These are phyloP conservation scores for Corchorus olitorius DNA, from an alignment of 345 rosid species.

Conservation along the genomic window DNA sequence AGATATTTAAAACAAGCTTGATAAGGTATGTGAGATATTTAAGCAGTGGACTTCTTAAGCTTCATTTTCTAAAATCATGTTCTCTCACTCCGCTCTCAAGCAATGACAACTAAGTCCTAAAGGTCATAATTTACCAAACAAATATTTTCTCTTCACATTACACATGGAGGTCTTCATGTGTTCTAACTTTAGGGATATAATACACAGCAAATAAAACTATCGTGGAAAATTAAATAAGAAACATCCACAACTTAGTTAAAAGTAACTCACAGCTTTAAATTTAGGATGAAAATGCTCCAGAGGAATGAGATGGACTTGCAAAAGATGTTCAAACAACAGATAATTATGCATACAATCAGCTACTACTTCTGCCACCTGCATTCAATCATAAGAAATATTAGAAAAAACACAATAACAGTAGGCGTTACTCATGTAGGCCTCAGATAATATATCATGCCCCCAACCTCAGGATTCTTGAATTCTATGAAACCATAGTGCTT, in stretches of 20 bases:
- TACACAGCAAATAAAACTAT: not conserved
- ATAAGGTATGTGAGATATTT: not conserved
- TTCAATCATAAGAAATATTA: constrained; percentile 20
- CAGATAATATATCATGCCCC: not conserved
- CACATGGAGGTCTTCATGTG: not conserved
- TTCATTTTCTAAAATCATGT: not conserved
- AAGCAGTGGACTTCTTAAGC: not conserved
- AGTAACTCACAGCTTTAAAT: constrained; percentile 45
- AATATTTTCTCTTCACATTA: not conserved
- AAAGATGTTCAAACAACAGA: constrained; percentile 78
- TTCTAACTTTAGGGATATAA: too few relatives aligned
- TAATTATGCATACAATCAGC: constrained; percentile 91
- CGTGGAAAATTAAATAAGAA: not conserved
- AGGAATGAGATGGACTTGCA: constrained; percentile 74
- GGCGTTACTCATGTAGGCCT: not conserved
- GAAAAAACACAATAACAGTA: constrained; percentile 3
- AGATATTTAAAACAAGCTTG: too few relatives aligned
- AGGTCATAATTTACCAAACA: not conserved
- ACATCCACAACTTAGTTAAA: not conserved
- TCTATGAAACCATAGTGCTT: constrained; percentile 88
- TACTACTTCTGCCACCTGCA: constrained; percentile 89
- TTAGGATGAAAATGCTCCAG: constrained; percentile 77
- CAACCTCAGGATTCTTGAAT: constrained; percentile 82
- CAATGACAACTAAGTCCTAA: not conserved
- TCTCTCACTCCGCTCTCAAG: not conserved